phyloP scores from a whole-genome alignment of 106 monocot species.

The Platanthera guangdongensis region DNA sequence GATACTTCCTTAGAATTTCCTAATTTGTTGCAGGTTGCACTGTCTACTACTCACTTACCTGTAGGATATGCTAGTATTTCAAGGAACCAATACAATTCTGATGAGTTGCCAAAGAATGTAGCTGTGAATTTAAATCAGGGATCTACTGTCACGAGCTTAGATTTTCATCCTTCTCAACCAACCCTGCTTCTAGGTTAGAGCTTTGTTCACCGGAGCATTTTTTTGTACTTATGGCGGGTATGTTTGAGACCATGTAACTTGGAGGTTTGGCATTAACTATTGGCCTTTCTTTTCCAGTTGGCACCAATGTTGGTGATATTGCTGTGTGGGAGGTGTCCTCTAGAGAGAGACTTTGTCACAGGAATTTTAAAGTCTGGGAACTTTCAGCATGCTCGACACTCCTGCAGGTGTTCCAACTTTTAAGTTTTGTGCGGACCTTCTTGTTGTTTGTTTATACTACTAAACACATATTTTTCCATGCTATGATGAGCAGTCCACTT shows the following conservation, averaged over 20 bases:
- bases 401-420: conserved; percentile 28
- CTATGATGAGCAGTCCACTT: conserved; percentile 21
- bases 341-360: conserved; percentile 30
- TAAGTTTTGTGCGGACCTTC: background rate
- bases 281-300: conserved; percentile 28
- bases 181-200: conserved; percentile 41
- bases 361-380: conserved; percentile 31
- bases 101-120: conserved; percentile 36
- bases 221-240: background rate
- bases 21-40: conserved; percentile 15
- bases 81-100: conserved; percentile 12
- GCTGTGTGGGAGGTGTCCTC: conserved; percentile 41
- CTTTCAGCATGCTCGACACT: conserved; percentile 17
- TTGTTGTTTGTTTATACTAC: background rate
- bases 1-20: background rate
- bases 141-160: conserved; percentile 40
- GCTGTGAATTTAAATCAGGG: conserved; percentile 27
- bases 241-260: background rate
- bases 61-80: conserved; percentile 18
- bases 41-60: conserved; percentile 16
- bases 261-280: background rate
- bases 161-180: conserved; percentile 41
- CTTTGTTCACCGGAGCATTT: background rate
- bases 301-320: conserved; percentile 55
- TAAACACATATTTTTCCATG: conserved; percentile 8